Percentiles rank a stretch among this genome's conserved stretches.
These are phyloP conservation scores for Coix lacrymajobi DNA, from an alignment of 176 grass and related monocot species.

Conservation along the genomic window DNA sequence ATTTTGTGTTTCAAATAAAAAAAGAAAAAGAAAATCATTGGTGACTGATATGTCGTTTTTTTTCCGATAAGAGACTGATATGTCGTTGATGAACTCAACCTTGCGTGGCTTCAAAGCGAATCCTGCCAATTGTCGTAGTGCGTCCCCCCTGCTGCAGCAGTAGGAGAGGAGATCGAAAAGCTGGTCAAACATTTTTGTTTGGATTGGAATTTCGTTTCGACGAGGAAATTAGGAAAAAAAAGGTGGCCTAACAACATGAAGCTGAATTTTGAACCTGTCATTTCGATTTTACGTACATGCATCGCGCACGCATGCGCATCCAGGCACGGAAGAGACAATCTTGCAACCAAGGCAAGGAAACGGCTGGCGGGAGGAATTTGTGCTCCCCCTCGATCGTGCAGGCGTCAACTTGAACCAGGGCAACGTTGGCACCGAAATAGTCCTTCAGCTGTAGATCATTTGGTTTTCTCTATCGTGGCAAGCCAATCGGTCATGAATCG, in stretches of 20 bases:
- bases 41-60: no score
- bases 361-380: background rate
- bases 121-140: background rate
- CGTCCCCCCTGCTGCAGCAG: background rate
- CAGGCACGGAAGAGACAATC: background rate
- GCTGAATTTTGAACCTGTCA: conserved; percentile 3
- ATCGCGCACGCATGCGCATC: background rate
- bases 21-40: background rate
- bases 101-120: conserved; percentile 33
- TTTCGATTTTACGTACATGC: background rate
- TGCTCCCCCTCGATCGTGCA: conserved; percentile 10
- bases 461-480: background rate
- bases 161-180: background rate
- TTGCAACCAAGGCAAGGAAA: conserved; percentile 27
- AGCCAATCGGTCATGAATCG: background rate
- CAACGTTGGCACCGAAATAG: conserved; percentile 14
- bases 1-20: background rate
- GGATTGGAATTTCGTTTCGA: background rate
- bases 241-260: background rate
- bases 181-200: background rate
- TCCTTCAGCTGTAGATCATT: background rate
- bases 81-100: background rate
- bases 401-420: conserved; percentile 32
- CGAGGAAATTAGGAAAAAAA: background rate
- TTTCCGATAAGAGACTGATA: no score